Evolutionary conservation across 2,329 filamentous ascomycete genomes (phyloP).

Genomic region (Cladophialophora psammophila): DNA sequence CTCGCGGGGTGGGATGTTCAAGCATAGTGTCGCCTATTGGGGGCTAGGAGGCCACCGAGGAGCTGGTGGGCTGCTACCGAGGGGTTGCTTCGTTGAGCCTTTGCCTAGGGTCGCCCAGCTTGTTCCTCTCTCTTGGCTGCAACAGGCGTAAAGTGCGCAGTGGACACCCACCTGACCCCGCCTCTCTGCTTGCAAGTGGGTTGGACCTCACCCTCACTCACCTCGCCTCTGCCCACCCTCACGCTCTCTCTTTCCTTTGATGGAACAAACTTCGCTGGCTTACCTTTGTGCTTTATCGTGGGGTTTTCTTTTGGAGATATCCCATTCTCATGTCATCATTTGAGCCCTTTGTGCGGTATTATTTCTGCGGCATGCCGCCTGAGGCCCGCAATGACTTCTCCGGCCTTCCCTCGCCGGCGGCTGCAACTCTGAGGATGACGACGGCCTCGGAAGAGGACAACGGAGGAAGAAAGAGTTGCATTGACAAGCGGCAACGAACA

Average conservation of each 20-base stretch:
- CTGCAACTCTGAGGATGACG: conserved; percentile 11
- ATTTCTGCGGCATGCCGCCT: neutral
- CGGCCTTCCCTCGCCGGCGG: neutral
- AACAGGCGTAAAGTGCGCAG: neutral
- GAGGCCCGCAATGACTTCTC: neutral
- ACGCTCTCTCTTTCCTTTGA: conserved; percentile 2
- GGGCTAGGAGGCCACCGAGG: neutral
- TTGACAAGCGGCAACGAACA: neutral
- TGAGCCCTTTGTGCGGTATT: neutral
- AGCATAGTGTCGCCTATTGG: neutral
- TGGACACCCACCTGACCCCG: neutral
- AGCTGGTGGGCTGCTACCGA: no score
- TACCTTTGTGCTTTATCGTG: neutral
- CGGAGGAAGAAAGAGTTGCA: conserved; percentile 2
- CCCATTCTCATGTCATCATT: neutral
- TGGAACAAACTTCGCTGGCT: neutral
- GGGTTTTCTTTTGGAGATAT: neutral
- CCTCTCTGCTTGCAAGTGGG: neutral
- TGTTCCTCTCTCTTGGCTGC: neutral
- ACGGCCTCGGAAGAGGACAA: conserved; percentile 9
- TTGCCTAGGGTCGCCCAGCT: conserved; percentile 1
- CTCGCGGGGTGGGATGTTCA: conserved; percentile 13
- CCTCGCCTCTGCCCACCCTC: neutral
- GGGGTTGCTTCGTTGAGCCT: conserved; percentile 5
- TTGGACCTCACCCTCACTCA: conserved; percentile 1